Percentiles rank a stretch among this genome's conserved stretches.
Evolutionary conservation across 2,329 filamentous ascomycete genomes (phyloP).

Genomic region (Cadophora gregata): DNA sequence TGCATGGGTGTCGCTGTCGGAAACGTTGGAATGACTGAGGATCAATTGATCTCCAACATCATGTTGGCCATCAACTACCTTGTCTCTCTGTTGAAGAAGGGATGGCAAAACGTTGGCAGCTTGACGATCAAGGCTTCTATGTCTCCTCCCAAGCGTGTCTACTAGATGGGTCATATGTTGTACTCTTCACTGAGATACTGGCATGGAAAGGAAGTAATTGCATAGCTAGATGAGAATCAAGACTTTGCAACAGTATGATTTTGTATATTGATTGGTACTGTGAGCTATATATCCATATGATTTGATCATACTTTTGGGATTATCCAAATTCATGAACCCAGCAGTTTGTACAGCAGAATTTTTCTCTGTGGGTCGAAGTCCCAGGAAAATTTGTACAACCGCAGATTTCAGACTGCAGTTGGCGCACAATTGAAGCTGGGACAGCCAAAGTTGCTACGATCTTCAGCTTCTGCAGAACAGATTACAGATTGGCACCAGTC

Average conservation of each 20-base stretch:
- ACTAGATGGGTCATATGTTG: constrained; percentile 63
- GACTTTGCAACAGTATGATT: constrained; percentile 27
- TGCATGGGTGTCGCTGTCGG: constrained; percentile 99
- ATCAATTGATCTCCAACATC: constrained; percentile 97
- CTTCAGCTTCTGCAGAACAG: not conserved
- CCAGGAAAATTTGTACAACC: not conserved
- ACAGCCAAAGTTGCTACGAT: not conserved
- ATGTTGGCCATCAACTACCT: constrained; percentile 99
- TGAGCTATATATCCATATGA: not conserved
- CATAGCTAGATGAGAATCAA: constrained; percentile 39
- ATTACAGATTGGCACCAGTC: not conserved
- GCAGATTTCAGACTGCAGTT: not conserved
- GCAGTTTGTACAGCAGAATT: not conserved
- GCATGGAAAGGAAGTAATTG: constrained; percentile 33
- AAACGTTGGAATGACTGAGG: constrained; percentile 96
- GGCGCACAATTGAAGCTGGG: not conserved
- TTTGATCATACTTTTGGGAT: not conserved
- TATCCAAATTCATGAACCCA: not conserved
- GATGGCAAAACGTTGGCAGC: constrained; percentile 99
- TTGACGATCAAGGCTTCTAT: constrained; percentile 99
- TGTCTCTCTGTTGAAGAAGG: constrained; percentile 99
- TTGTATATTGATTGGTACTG: not conserved
- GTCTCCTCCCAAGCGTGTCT: constrained; percentile 97
- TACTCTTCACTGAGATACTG: constrained; percentile 42
- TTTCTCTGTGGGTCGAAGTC: not conserved